These are phyloP conservation scores for Fusarium sp. DNA, from an alignment of 2,329 filamentous ascomycete species.

Conservation along the genomic window DNA sequence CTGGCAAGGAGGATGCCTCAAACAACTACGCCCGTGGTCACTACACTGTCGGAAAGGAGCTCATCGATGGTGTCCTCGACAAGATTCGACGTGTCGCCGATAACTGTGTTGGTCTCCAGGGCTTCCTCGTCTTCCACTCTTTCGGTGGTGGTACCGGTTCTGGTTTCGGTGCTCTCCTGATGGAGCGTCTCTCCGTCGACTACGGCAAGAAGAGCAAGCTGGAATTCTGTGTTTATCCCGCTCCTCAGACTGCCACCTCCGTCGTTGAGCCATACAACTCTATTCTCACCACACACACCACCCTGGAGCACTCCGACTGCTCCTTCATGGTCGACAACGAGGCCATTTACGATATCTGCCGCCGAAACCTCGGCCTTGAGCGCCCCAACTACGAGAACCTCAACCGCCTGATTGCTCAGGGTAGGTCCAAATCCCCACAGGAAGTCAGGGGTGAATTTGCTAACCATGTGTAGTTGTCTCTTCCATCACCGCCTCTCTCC, in stretches of 20 bases:
- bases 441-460: slow-evolving; percentile 2
- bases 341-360: slow-evolving; percentile 99
- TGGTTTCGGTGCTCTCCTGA: slow-evolving; percentile 96
- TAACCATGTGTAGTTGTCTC: slow-evolving; percentile 79
- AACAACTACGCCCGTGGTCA: slow-evolving; percentile 99
- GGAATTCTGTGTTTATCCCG: slow-evolving; percentile 99
- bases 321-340: slow-evolving; percentile 99
- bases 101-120: slow-evolving; percentile 97
- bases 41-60: slow-evolving; percentile 99
- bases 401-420: slow-evolving; percentile 98
- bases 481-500: slow-evolving; percentile 97
- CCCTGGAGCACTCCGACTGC: slow-evolving; percentile 99
- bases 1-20: slow-evolving; percentile 99
- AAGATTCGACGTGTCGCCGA: slow-evolving; percentile 98
- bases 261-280: slow-evolving; percentile 99
- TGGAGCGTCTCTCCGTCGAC: slow-evolving; percentile 99
- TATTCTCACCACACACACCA: slow-evolving; percentile 98
- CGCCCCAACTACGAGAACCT: slow-evolving; percentile 98
- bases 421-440: slow-evolving; percentile 59
- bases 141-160: slow-evolving; percentile 99
- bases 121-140: slow-evolving; percentile 99
- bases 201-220: slow-evolving; percentile 99
- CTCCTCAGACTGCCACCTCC: slow-evolving; percentile 95
- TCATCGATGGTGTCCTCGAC: slow-evolving; percentile 97
- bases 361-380: slow-evolving; percentile 96